These are phyloP conservation scores for Cryptococcus sp. DNA, from an alignment of 1,284 basidiomycete species.

Conservation along the genomic window DNA sequence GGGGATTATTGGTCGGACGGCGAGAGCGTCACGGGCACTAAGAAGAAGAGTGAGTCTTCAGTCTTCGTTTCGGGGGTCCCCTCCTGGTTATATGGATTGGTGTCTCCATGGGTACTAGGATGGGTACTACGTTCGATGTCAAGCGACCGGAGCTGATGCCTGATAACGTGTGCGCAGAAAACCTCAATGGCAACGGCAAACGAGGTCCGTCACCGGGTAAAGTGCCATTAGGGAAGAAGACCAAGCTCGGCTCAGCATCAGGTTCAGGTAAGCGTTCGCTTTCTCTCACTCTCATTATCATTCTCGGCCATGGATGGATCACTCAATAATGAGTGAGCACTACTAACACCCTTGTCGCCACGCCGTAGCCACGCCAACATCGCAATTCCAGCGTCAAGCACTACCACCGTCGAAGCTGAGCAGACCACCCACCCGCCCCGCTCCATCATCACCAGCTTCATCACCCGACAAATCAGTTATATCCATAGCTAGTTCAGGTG, in stretches of 20 bases:
- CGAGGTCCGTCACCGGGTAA: slow-evolving; percentile 32
- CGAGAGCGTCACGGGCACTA: slow-evolving; percentile 29
- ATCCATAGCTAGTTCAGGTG: slow-evolving; percentile 15
- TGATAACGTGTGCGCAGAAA: not conserved
- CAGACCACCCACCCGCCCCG: slow-evolving; percentile 24
- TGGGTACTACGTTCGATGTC: not conserved
- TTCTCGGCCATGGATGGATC: not conserved
- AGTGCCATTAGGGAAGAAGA: slow-evolving; percentile 23
- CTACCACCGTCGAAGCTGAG: slow-evolving; percentile 34
- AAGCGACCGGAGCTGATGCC: not conserved
- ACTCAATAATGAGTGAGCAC: too few species aligned
- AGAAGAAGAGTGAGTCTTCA: slow-evolving; percentile 32
- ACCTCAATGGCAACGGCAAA: slow-evolving; percentile 23
- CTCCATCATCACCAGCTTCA: slow-evolving; percentile 17
- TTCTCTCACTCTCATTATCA: not conserved
- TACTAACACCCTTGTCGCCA: too few species aligned
- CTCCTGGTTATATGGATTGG: too few species aligned
- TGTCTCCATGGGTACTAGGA: not conserved
- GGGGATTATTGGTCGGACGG: slow-evolving; percentile 29
- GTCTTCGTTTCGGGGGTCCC: not conserved
- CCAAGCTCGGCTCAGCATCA: slow-evolving; percentile 20
- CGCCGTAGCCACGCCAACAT: slow-evolving; percentile 19
- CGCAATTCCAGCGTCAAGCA: slow-evolving; percentile 16
- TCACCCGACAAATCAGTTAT: slow-evolving; percentile 27
- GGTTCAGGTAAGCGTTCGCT: slow-evolving; percentile 15